Evolutionary conservation across 202 grass and related monocot species (phyloP), one percentile per base, ranked within the genome.

Genomic region (Thinopyrum obtusiflorum): DNA sequence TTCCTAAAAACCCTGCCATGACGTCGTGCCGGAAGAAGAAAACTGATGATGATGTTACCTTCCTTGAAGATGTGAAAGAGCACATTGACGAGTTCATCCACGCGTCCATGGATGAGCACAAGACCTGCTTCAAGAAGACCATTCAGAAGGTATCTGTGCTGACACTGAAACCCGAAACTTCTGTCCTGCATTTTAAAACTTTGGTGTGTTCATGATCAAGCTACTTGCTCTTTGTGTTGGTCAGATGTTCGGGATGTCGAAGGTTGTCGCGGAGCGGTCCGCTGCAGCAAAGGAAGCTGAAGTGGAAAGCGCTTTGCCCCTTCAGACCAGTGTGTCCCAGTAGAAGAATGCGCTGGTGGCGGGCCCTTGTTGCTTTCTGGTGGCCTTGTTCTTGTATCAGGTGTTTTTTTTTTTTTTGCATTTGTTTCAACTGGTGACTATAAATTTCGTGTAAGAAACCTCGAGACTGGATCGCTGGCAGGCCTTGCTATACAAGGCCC

Each of bases 91-190:
- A 98, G 49, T 98, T 98, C 77, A 81, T 98, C 64, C 87, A 96
- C 31, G 93, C 97, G 0, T 98, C 97, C 44, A 90, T 98, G 93
- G 97, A 96, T 79, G 97, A 98, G 80, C 97, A 98, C 87, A 98
- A 96, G 78, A 89, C 82, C 59, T 98, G 97, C 86, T 96, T 98
- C 80, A 87, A 91, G 73, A 96, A 98, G 68, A 98, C 90, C 15
- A 89, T 98, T 18, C 71, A 89, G 65, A 98, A 96, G 96, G 96
- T 96, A 47, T 23, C 20, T 83, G 23, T 40, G 27, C 14, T 17
- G 68, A 46, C 39, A 42, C 17, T 7, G 18, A 63, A 64, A 4
- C 23, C 37, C n/a, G 0, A 21, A 61, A 35, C 20, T 20, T 47
- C 13, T 9, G 7, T 80, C 47, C 14, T 62, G 4, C 7, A 13